These are phyloP conservation scores for Cytauxzoon felis DNA, from an alignment of 169 alveolate genomes.

Conservation along the genomic window DNA sequence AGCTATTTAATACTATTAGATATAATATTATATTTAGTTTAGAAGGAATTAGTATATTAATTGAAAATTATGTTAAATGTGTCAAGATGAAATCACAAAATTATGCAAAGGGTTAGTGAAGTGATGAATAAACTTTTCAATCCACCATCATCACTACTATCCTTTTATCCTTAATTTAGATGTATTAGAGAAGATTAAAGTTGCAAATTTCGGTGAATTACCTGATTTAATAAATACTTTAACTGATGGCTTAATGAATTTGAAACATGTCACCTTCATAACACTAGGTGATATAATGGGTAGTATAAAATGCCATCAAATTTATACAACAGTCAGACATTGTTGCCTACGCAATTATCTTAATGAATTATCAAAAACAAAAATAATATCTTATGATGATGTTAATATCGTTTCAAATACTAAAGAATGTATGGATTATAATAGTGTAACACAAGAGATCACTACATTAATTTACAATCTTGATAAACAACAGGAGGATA, in stretches of 20 bases:
- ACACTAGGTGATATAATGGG: constrained; percentile 43
- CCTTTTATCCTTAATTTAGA: constrained; percentile 1
- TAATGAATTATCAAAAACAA: neutral
- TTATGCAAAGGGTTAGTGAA: neutral
- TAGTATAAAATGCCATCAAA: neutral
- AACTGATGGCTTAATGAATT: neutral
- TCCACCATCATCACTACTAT: neutral
- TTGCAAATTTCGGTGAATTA: neutral
- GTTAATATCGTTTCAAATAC: neutral
- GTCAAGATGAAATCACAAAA: constrained; percentile 4
- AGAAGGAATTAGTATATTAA: too few species aligned
- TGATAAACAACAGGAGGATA: neutral
- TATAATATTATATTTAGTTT: too few species aligned
- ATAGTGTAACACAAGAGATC: neutral
- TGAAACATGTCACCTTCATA: constrained; percentile 1
- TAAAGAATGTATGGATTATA: constrained; percentile 3
- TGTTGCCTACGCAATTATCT: constrained; percentile 12
- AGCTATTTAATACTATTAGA: too few species aligned
- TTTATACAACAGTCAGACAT: neutral
- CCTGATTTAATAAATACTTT: neutral
- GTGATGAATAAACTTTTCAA: neutral
- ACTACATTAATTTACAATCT: neutral
- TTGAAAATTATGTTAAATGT: constrained; percentile 21
- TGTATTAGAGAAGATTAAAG: constrained; percentile 14
- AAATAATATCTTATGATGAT: neutral